These are phyloP conservation scores for Protomyces macrosporus DNA, from an alignment of 1,139 yeast genomes.

Conservation along the genomic window DNA sequence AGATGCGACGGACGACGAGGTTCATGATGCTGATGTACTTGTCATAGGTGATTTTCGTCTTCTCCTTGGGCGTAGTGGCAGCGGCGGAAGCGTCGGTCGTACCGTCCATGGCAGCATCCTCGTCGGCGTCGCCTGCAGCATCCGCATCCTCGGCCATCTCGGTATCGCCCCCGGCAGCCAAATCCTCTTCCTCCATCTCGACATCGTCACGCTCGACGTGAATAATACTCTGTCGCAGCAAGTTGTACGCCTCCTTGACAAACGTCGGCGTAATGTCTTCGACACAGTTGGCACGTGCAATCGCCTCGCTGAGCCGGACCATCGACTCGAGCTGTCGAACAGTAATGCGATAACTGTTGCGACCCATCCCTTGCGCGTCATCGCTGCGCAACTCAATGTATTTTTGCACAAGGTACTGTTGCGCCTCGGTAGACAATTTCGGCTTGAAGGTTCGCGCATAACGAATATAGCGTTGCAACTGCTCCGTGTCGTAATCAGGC, in stretches of 20 bases:
- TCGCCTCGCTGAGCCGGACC: constrained; percentile 91
- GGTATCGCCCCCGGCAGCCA: constrained; percentile 33
- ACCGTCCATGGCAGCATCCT: constrained; percentile 24
- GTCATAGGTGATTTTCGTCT: constrained; percentile 69
- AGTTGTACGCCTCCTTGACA: constrained; percentile 89
- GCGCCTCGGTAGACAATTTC: constrained; percentile 70
- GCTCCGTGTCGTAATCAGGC: constrained; percentile 87
- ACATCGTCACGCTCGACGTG: constrained; percentile 93
- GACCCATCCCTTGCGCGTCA: constrained; percentile 87
- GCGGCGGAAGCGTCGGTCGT: constrained; percentile 16
- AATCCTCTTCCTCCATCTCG: constrained; percentile 66
- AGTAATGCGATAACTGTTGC: constrained; percentile 82
- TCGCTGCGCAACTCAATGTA: constrained; percentile 85
- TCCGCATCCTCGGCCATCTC: constrained; percentile 31
- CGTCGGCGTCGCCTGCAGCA: constrained; percentile 16
- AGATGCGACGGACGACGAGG: constrained; percentile 63
- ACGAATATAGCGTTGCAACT: constrained; percentile 77
- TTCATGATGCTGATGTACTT: constrained; percentile 82
- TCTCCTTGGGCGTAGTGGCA: constrained; percentile 35
- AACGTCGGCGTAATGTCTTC: constrained; percentile 79
- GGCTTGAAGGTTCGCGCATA: constrained; percentile 95
- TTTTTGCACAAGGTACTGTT: constrained; percentile 67
- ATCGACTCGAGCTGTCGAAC: constrained; percentile 92
- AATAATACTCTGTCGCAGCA: constrained; percentile 83
- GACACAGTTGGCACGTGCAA: constrained; percentile 94